phyloP scores from a whole-genome alignment of 352 stramenopile genomes.

The Halophytophthora polymorphica region DNA sequence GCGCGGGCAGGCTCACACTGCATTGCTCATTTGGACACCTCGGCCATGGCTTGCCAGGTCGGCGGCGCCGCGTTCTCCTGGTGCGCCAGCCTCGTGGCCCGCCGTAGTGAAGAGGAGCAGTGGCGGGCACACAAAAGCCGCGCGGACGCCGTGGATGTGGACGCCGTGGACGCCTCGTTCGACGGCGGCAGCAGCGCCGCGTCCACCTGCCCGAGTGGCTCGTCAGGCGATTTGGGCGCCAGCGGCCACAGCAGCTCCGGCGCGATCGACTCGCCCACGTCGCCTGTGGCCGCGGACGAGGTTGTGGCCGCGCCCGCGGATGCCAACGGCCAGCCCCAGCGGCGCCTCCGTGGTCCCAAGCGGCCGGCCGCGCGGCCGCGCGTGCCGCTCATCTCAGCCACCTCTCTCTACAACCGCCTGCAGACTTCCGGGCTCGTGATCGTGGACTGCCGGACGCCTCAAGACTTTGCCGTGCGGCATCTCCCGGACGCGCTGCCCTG shows the following conservation, averaged over 20 bases:
- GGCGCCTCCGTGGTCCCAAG: conserved; percentile 22
- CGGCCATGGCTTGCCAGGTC: too few species aligned
- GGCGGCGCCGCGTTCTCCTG: too few species aligned
- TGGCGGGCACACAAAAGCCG: too few species aligned
- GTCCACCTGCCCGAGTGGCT: conserved; percentile 26
- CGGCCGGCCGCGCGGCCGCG: conserved; percentile 21
- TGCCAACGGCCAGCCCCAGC: conserved; percentile 8
- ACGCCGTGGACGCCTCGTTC: conserved; percentile 5
- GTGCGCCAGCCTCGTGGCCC: too few species aligned
- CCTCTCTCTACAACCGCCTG: conserved; percentile 69
- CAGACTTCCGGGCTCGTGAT: conserved; percentile 68
- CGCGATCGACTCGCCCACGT: conserved; percentile 5
- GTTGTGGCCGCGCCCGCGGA: not conserved
- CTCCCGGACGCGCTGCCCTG: conserved; percentile 59
- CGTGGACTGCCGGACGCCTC: conserved; percentile 57
- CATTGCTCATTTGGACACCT: too few species aligned
- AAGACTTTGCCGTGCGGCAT: conserved; percentile 41
- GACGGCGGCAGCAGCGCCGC: conserved; percentile 19
- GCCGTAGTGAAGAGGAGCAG: too few species aligned
- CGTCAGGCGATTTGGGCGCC: conserved; percentile 12
- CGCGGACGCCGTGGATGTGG: too few species aligned
- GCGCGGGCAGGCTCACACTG: too few species aligned
- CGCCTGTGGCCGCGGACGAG: not conserved
- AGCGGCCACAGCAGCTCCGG: conserved; percentile 1
- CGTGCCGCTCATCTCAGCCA: conserved; percentile 59